Conservation (phyloP, 345 rosid genomes). For the Camelina laxa region DNA sequence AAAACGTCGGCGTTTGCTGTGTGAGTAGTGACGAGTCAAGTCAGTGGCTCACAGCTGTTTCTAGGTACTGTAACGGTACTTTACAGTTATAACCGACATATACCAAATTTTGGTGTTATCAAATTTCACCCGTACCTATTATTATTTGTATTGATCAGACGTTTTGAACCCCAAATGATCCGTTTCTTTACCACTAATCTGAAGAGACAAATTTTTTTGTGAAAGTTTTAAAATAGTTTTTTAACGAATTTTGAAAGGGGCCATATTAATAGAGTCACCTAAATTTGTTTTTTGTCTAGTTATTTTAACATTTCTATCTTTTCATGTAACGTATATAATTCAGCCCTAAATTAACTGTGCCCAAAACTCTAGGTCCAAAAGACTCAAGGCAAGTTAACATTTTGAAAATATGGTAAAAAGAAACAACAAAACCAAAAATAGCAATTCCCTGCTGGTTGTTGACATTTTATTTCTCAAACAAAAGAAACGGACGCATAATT, state of each 20-base stretch:
- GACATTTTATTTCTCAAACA: not conserved
- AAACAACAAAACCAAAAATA: not conserved
- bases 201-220: too few relatives aligned
- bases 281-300: not conserved
- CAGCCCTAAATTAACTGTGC: not conserved
- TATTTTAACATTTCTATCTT: not conserved
- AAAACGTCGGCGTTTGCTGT: conserved; percentile 26
- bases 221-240: too few relatives aligned
- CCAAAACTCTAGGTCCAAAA: not conserved
- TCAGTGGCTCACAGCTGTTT: conserved; percentile 42
- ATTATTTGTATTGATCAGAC: not conserved
- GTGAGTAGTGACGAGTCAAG: conserved; percentile 31
- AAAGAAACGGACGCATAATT: conserved; percentile 14
- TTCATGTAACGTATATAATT: not conserved
- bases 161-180: not conserved
- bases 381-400: not conserved
- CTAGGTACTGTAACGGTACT: conserved; percentile 31
- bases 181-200: too few relatives aligned
- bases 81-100: conserved; percentile 30
- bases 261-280: not conserved
- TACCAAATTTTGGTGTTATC: not conserved
- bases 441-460: conserved; percentile 3
- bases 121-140: not conserved
- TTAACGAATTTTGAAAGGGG: too few relatives aligned
- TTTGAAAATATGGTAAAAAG: not conserved